phyloP scores from a whole-genome alignment of 2,329 filamentous ascomycete genomes.

The Drechslerella coelobrocha region DNA sequence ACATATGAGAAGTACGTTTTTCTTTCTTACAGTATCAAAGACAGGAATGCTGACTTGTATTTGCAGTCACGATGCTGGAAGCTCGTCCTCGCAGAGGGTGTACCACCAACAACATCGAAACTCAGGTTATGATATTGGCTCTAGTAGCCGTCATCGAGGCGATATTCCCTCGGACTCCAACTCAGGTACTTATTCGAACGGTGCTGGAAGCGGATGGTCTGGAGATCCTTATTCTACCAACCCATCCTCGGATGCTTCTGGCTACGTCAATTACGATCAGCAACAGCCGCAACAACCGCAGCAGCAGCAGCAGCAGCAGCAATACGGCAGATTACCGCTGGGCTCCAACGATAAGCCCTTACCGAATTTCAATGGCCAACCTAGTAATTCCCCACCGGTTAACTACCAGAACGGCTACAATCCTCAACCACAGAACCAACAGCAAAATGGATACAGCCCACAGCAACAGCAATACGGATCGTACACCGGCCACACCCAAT shows the following conservation, averaged over 20 bases:
- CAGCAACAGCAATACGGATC: constrained; percentile 30
- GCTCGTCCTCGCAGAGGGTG: constrained; percentile 35
- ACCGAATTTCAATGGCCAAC: constrained; percentile 30
- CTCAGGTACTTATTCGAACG: constrained; percentile 35
- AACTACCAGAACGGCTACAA: constrained; percentile 39
- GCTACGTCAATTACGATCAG: constrained; percentile 29
- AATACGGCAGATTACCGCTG: constrained; percentile 31
- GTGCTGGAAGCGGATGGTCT: constrained; percentile 42
- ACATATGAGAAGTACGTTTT: constrained; percentile 33
- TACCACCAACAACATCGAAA: constrained; percentile 23
- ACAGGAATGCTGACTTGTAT: not conserved
- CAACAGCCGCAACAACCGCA: constrained; percentile 37
- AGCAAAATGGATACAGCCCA: constrained; percentile 16
- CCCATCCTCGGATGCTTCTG: constrained; percentile 44
- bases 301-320: constrained; percentile 25
- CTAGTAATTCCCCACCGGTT: constrained; percentile 15
- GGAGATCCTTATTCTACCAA: constrained; percentile 47
- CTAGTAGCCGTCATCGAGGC: constrained; percentile 19
- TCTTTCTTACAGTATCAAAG: not conserved
- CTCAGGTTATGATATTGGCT: constrained; percentile 26
- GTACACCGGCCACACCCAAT: constrained; percentile 33
- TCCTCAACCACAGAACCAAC: constrained; percentile 27
- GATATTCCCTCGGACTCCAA: constrained; percentile 37
- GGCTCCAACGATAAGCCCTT: constrained; percentile 40
- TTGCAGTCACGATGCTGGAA: constrained; percentile 29